Base-by-base conservation (phyloP, 2,329 filamentous ascomycete species). In the Pseudocercospora pini-densiflorae region DNA sequence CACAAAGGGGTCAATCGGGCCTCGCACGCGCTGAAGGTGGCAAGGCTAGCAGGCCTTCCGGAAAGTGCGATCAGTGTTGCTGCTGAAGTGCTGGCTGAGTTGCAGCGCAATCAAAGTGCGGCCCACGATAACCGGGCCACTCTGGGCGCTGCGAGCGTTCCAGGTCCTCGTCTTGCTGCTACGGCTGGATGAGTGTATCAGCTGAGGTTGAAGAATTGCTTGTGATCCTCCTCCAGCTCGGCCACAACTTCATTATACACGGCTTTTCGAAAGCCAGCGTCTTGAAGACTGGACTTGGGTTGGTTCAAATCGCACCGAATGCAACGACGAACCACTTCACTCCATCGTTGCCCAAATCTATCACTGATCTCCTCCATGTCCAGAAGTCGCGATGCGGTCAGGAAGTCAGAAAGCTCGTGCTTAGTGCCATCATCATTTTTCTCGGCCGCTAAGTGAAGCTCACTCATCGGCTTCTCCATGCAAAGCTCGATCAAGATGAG, bases 21-120 rank as follows among this genome's bases (percentile, higher is more conserved):
- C 71, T 96, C 92, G 68, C 95, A 99, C 81, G 95, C 96, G 19
- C 82, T 99, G 66, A 98, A 97, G 76, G 95, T 99, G n/a, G 95
- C 95, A 1, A 86, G 86, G 69, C 81, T 98, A 71, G 96, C 95
- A 5, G 94, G 83, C 1, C 74, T 97, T 72, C 94, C 94, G 0
- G 87, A 89, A 66, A 82, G 85, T 53, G 92, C 90, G 3, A 88
- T 97, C 62, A 80, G 82, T 23, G 82, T 92, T 69, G 94, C 94
- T 5, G 82, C 79, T 60, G 78, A 82, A 43, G 84, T 92, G 8
- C 80, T 93, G 27, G 53, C 59, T 64, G 59, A 67, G 40, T 61
- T 71, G 53, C 64, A 66, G 27, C 59, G 59, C 10, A 9, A 54
- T 36, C 59, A 23, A 19, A n/a, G 19, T 7, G 1, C 14, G 36